phyloP scores from a whole-genome alignment of 2,329 filamentous ascomycete species.

The Lanzia echinophila region DNA sequence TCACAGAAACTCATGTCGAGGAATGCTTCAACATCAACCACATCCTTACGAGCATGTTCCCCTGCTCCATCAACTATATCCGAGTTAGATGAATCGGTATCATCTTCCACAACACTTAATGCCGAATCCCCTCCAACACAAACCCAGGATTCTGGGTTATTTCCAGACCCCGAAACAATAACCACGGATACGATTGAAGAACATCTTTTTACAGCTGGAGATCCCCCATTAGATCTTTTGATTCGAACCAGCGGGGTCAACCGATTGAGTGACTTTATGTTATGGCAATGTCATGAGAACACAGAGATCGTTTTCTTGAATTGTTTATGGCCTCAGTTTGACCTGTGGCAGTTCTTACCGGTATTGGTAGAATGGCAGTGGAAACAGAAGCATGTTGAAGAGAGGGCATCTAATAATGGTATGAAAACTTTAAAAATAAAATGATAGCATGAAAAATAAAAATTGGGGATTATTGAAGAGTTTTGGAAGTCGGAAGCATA shows the following conservation, averaged over 20 bases:
- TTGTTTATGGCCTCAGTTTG: conserved; percentile 93
- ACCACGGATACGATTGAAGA: conserved; percentile 73
- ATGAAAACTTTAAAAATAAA: conserved; percentile 18
- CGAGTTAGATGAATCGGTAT: conserved; percentile 44
- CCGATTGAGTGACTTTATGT: conserved; percentile 93
- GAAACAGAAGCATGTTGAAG: conserved; percentile 37
- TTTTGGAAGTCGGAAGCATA: too few relatives aligned
- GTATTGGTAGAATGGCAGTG: conserved; percentile 88
- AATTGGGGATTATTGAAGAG: neutral
- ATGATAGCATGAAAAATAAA: conserved; percentile 12
- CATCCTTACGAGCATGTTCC: conserved; percentile 36
- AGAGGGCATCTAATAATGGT: conserved; percentile 18
- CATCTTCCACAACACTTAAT: conserved; percentile 50
- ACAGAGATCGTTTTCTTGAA: conserved; percentile 90
- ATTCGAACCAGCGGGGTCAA: conserved; percentile 90
- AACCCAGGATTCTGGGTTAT: conserved; percentile 31
- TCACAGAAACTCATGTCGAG: conserved; percentile 75
- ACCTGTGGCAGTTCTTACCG: conserved; percentile 86
- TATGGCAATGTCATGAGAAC: conserved; percentile 93
- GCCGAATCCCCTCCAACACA: conserved; percentile 28
- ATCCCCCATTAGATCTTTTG: conserved; percentile 84
- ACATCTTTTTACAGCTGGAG: conserved; percentile 81
- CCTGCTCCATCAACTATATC: conserved; percentile 39
- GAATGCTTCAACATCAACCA: conserved; percentile 35
- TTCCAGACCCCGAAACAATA: conserved; percentile 80